Evolutionary conservation across 179 eudicot genomes (phyloP).

Genomic region (Beta corolliflora): DNA sequence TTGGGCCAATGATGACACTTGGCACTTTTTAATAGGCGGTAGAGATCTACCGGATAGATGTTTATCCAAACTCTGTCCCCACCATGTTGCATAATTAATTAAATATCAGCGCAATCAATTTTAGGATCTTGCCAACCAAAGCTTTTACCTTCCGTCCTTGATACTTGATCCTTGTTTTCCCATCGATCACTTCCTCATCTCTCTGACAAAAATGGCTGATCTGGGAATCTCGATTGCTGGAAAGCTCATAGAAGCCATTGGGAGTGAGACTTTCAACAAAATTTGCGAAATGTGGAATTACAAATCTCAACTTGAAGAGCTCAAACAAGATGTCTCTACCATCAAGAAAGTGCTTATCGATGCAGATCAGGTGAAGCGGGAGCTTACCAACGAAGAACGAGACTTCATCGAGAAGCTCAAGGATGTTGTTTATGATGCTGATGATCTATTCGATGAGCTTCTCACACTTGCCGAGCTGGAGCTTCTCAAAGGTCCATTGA

Average conservation of each 20-base stretch:
- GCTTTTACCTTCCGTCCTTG: too few relatives aligned
- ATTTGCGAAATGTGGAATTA: background rate
- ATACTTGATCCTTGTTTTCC: too few relatives aligned
- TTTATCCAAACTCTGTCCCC: too few relatives aligned
- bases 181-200: background rate
- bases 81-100: too few relatives aligned
- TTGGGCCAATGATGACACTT: too few relatives aligned
- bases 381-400: background rate
- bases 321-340: background rate
- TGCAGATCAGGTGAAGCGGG: background rate
- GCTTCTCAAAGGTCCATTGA: background rate
- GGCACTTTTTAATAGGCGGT: too few relatives aligned
- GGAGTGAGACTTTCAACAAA: background rate
- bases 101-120: too few relatives aligned
- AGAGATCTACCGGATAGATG: too few relatives aligned
- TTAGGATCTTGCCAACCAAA: too few relatives aligned
- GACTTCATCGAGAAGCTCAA: background rate
- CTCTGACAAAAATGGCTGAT: background rate
- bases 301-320: background rate
- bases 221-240: background rate
- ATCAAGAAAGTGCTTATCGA: background rate
- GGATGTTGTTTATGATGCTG: background rate
- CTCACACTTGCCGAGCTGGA: background rate
- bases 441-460: constrained; percentile 4
- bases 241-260: background rate